Evolutionary conservation across 371 early-diverging fungal species (phyloP).

Genomic region (Phascolomyces articulosus): DNA sequence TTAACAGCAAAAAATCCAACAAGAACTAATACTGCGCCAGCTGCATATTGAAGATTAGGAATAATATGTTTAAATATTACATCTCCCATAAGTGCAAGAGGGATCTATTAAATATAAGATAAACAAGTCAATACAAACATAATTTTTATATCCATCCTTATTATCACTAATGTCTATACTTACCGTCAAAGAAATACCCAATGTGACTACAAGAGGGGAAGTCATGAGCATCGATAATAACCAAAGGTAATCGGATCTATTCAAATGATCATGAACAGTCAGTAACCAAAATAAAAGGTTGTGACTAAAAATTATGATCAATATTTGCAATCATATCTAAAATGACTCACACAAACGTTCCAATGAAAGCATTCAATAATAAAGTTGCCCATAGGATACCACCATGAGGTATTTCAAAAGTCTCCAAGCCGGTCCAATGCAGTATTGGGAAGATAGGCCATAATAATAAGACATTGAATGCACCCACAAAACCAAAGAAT

Average conservation of each 20-base stretch:
- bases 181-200: slow-evolving; percentile 77
- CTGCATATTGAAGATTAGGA: slow-evolving; percentile 60
- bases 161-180: too few relatives aligned
- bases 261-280: neutral
- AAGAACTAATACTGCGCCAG: slow-evolving; percentile 70
- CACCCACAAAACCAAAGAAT: slow-evolving; percentile 84
- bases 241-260: slow-evolving; percentile 80
- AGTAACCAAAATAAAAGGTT: neutral
- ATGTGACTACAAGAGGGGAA: slow-evolving; percentile 77
- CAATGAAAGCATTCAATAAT: slow-evolving; percentile 74
- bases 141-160: neutral
- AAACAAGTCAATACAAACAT: neutral
- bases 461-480: slow-evolving; percentile 70
- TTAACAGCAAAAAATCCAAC: slow-evolving; percentile 74
- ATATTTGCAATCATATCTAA: too few relatives aligned
- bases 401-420: slow-evolving; percentile 65
- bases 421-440: slow-evolving; percentile 71
- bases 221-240: slow-evolving; percentile 80
- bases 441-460: slow-evolving; percentile 73
- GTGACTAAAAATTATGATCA: too few relatives aligned
- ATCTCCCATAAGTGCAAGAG: slow-evolving; percentile 77
- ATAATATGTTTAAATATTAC: slow-evolving; percentile 64
- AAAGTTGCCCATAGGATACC: slow-evolving; percentile 64
- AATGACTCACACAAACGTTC: slow-evolving; percentile 64
- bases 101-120: slow-evolving; percentile 47